A percentile compares a stretch with the other conserved stretches of the same genome.
phyloP scores from a whole-genome alignment of 192 early-diverging fungal species.

The Backusella circina region DNA sequence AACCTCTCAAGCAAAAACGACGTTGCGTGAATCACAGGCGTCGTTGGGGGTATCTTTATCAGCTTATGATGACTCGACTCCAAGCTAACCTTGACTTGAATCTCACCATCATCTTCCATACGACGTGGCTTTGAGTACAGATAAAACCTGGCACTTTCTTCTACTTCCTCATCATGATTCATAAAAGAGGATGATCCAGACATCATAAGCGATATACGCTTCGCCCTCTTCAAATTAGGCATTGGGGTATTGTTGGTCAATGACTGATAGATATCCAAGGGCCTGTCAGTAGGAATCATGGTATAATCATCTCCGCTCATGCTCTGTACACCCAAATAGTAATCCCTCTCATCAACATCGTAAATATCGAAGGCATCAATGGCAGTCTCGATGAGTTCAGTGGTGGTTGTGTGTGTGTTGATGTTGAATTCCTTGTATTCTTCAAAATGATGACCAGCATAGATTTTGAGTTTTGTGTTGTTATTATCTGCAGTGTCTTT shows the following conservation, averaged over 20 bases:
- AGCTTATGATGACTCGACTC: constrained; percentile 11
- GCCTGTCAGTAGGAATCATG: constrained; percentile 46
- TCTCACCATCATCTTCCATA: constrained; percentile 17
- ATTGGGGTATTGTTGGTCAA: constrained; percentile 47
- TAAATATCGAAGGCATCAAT: constrained; percentile 38
- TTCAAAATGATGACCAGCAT: constrained; percentile 38
- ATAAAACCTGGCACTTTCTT: constrained; percentile 18
- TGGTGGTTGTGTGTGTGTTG: constrained; percentile 34
- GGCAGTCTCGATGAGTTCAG: constrained; percentile 42
- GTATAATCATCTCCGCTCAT: constrained; percentile 48
- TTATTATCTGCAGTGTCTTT: background rate
- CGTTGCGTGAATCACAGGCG: constrained; percentile 39
- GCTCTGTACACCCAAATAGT: constrained; percentile 45
- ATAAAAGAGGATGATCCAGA: constrained; percentile 14
- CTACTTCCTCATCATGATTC: background rate
- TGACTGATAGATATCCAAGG: constrained; percentile 48
- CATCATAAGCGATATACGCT: constrained; percentile 38
- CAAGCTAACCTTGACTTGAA: constrained; percentile 23
- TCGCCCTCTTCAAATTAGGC: constrained; percentile 41
- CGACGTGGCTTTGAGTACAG: constrained; percentile 13
- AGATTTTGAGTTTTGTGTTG: constrained; percentile 29
- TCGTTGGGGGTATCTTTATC: constrained; percentile 20
- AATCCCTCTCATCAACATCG: constrained; percentile 15
- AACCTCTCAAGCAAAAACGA: constrained; percentile 42
- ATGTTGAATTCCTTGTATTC: constrained; percentile 4